These are phyloP conservation scores for Cercis canadensis DNA, from an alignment of 306 rosid species.

Conservation along the genomic window DNA sequence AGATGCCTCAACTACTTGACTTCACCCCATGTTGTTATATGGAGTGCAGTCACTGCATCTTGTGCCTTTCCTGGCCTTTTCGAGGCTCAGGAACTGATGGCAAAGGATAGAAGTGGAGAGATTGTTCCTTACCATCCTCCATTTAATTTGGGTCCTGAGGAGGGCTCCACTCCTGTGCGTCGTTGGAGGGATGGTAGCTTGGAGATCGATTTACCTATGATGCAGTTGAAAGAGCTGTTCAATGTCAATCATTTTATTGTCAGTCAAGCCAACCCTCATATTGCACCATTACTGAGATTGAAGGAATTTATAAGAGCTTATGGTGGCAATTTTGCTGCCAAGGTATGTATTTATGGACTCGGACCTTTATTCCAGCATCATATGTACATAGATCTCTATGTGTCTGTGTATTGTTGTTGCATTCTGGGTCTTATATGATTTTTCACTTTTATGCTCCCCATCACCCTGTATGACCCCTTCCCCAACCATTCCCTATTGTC, in stretches of 20 bases:
- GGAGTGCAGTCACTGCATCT: constrained; percentile 99
- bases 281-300: constrained; percentile 86
- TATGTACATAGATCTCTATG: not conserved
- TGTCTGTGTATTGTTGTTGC: constrained; percentile 29
- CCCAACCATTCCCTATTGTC: not conserved
- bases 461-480: not conserved
- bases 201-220: constrained; percentile 98
- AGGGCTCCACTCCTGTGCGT: constrained; percentile 71
- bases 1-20: constrained; percentile 99
- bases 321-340: constrained; percentile 96
- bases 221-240: constrained; percentile 91
- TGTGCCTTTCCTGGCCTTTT: constrained; percentile 98
- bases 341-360: constrained; percentile 60
- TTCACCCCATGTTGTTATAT: constrained; percentile 95
- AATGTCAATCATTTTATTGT: constrained; percentile 96
- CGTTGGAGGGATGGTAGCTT: constrained; percentile 99
- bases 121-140: constrained; percentile 97
- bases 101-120: constrained; percentile 94
- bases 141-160: constrained; percentile 88
- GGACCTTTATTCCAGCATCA: constrained; percentile 1
- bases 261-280: constrained; percentile 96
- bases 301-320: constrained; percentile 79
- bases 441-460: not conserved
- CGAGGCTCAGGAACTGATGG: constrained; percentile 99
- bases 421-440: not conserved